Base-by-base conservation (phyloP, 495 filamentous ascomycete species). In the Zalerion maritima region DNA sequence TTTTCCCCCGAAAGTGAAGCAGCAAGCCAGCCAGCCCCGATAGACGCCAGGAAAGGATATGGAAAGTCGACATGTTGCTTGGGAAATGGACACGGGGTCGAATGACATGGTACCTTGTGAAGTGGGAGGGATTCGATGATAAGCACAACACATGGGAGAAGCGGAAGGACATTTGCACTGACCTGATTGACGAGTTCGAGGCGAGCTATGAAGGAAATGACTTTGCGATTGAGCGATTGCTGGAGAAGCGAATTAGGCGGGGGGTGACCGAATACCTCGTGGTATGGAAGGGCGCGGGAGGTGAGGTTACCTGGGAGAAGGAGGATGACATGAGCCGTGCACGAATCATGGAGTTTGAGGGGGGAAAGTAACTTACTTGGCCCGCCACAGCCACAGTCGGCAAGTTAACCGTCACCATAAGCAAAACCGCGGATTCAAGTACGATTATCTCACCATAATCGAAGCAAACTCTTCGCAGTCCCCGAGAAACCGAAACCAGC, bases 261-360 rank as follows among this genome's bases (percentile, higher is more conserved):
- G 20, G 28, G 22, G 11, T 13, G 22, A 18, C 29, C 13, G 35
- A 37, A 37, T 37, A 37, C 29, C 15, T 37, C 35, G 24, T 35
- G 24, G 15, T 29, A 24, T 39, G 21, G 36, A 39, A 35, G 32
- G 36, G 36, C 26, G 31, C 24, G 20, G 24, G n/a, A 18, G 28
- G 35, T 21, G 36, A 39, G 36, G 35, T 29, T 39, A 29, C 32
- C 3, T 39, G 32, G 36, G 36, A 35, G 32, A 39, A 39, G 31
- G 32, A 39, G 35, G 36, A 24, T 35, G 35, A 20, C 5, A 29
- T 39, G 29, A 35, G 32, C 32, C 25, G 31, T 39, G 26, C 34
- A 35, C 36, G 36, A 39, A 39, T 39, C 31, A 25, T 26, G 18
- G 36, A 39, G 36, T 39, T 35, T 36, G 26, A 39, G 32, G 36